phyloP scores from a whole-genome alignment of 306 rosid species.

The Castanea crenata region DNA sequence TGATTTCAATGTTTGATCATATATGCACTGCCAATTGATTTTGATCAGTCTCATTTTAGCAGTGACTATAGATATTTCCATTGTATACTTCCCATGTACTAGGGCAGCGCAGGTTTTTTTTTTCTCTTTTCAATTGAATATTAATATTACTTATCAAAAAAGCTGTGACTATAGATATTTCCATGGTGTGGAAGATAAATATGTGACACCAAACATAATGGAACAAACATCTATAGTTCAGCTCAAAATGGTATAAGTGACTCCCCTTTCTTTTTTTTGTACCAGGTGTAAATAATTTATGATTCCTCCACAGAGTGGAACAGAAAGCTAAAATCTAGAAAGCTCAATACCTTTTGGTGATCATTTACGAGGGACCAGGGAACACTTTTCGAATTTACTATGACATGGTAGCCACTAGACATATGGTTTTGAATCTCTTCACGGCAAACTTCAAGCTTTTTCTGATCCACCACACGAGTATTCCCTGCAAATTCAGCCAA shows the following conservation, averaged over 20 bases:
- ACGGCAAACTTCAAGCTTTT: slow-evolving; percentile 74
- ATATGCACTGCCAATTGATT: neutral
- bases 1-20: neutral
- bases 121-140: too few species aligned
- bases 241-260: neutral
- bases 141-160: too few species aligned
- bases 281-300: neutral
- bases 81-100: too few species aligned
- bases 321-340: neutral
- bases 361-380: slow-evolving; percentile 81
- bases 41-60: neutral
- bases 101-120: too few species aligned
- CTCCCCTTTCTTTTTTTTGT: neutral
- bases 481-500: slow-evolving; percentile 43
- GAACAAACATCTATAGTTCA: neutral
- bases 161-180: neutral
- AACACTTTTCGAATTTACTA: slow-evolving; percentile 68
- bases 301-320: neutral
- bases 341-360: slow-evolving; percentile 67
- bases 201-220: neutral
- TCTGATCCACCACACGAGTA: slow-evolving; percentile 78
- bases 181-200: neutral
- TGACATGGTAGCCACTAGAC: slow-evolving; percentile 72
- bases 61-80: neutral
- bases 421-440: slow-evolving; percentile 66